A percentile compares a stretch with the other conserved stretches of the same genome.
These are phyloP conservation scores for Ascochyta pisi DNA, from an alignment of 2,329 filamentous ascomycete species.

Conservation along the genomic window DNA sequence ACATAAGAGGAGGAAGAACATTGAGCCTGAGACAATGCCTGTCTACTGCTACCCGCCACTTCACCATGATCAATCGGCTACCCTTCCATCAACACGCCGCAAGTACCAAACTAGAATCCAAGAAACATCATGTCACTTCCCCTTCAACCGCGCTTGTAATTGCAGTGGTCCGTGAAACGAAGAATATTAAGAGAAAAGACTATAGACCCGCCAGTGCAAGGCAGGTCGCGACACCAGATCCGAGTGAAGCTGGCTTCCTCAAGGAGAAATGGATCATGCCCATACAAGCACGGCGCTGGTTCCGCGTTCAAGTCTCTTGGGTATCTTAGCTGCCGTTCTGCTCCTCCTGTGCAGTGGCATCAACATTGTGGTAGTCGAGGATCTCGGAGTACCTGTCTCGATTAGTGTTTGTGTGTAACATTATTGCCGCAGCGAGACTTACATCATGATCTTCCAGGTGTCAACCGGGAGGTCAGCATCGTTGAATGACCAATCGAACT, in stretches of 20 bases:
- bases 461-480: conserved; percentile 96
- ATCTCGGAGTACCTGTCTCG: conserved; percentile 90
- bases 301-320: conserved; percentile 9
- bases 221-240: conserved; percentile 22
- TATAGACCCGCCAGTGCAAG: conserved; percentile 24
- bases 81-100: conserved; percentile 2
- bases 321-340: conserved; percentile 43
- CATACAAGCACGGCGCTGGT: conserved; percentile 20
- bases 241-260: conserved; percentile 21
- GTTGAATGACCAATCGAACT: conserved; percentile 99
- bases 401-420: conserved; percentile 20
- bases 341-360: conserved; percentile 61
- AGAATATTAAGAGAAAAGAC: conserved; percentile 27
- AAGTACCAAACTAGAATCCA: conserved; percentile 12
- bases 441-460: conserved; percentile 99
- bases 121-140: conserved; percentile 19
- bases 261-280: conserved; percentile 20
- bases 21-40: conserved; percentile 3
- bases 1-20: conserved; percentile 18
- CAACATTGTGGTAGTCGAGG: conserved; percentile 96
- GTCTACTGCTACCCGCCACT: conserved; percentile 13
- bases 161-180: conserved; percentile 22
- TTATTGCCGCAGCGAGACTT: conserved; percentile 33
- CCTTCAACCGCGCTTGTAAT: conserved; percentile 26
- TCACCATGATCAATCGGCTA: conserved; percentile 14